A percentile compares a stretch with the other conserved stretches of the same genome.
Evolutionary conservation across 106 monocot species (phyloP).

Genomic region (Dactylorhiza incarnata): DNA sequence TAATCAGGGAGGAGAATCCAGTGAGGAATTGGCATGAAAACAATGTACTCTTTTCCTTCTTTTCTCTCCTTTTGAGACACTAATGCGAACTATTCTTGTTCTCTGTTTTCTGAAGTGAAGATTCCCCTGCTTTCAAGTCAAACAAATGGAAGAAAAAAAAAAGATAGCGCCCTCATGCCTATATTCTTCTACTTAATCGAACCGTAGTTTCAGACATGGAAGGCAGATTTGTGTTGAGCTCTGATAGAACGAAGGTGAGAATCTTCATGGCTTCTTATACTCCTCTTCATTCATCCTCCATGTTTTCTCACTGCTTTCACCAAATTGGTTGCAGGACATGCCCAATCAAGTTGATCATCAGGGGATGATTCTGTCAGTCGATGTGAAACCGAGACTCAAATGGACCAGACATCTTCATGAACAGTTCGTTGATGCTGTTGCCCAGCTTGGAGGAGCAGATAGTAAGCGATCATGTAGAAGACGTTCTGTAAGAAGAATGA

Average conservation of each 20-base stretch:
- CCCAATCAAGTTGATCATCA: background rate
- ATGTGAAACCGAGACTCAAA: constrained; percentile 53
- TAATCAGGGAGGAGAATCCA: constrained; percentile 36
- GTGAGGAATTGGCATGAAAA: constrained; percentile 3
- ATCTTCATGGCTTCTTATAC: background rate
- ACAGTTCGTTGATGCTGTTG: constrained; percentile 52
- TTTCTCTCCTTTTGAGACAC: constrained; percentile 38
- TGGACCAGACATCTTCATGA: constrained; percentile 72
- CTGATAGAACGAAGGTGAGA: constrained; percentile 2
- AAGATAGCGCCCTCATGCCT: constrained; percentile 4
- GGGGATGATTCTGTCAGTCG: constrained; percentile 15
- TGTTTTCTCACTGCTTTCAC: background rate
- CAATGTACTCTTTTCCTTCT: constrained; percentile 13
- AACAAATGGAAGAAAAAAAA: constrained; percentile 26
- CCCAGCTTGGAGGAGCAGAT: constrained; percentile 57
- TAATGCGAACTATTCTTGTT: constrained; percentile 23
- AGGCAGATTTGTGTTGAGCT: background rate
- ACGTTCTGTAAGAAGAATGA: background rate
- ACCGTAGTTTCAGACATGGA: constrained; percentile 14
- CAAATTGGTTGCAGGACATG: constrained; percentile 23
- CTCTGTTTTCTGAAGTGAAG: constrained; percentile 29
- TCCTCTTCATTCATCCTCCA: background rate
- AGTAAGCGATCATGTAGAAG: constrained; percentile 26
- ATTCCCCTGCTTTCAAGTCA: constrained; percentile 45
- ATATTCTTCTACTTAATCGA: constrained; percentile 18